Percentiles rank a stretch among this genome's conserved stretches.
Conservation (phyloP, 2,329 filamentous ascomycete genomes). For the Didymellaceae sp. region DNA sequence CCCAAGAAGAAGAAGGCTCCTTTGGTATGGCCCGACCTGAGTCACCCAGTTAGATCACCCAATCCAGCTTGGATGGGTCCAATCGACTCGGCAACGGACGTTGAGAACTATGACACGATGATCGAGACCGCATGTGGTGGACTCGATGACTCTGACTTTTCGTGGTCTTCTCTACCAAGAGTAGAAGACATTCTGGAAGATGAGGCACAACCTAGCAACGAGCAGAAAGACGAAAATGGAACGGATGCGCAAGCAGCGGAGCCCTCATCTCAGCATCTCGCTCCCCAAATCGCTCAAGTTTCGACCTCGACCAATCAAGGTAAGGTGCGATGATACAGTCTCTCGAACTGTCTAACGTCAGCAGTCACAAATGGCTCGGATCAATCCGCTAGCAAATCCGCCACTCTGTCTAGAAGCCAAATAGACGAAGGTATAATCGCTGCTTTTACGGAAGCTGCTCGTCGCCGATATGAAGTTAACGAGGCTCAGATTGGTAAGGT, state of each 20-base stretch:
- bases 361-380: too few relatives aligned
- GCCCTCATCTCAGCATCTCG: too few relatives aligned
- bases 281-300: too few relatives aligned
- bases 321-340: too few relatives aligned
- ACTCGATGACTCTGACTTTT: slow-evolving; percentile 12
- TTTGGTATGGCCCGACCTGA: slow-evolving; percentile 7
- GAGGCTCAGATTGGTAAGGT: slow-evolving; percentile 1
- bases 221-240: background rate
- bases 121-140: slow-evolving; percentile 7
- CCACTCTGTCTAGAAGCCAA: too few relatives aligned
- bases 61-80: slow-evolving; percentile 15
- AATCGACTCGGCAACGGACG: slow-evolving; percentile 7
- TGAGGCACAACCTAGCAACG: background rate
- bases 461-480: background rate
- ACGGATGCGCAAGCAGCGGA: background rate
- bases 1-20: slow-evolving; percentile 41
- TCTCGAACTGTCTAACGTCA: too few relatives aligned
- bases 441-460: background rate
- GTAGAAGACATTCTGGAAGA: background rate
- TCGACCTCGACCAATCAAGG: too few relatives aligned
- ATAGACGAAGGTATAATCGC: background rate
- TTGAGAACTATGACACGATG: slow-evolving; percentile 6
- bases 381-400: too few relatives aligned
- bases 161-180: slow-evolving; percentile 9
- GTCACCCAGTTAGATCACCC: slow-evolving; percentile 6